Conservation (phyloP, 2,329 filamentous ascomycete species). For the Camptophora hylomeconis region DNA sequence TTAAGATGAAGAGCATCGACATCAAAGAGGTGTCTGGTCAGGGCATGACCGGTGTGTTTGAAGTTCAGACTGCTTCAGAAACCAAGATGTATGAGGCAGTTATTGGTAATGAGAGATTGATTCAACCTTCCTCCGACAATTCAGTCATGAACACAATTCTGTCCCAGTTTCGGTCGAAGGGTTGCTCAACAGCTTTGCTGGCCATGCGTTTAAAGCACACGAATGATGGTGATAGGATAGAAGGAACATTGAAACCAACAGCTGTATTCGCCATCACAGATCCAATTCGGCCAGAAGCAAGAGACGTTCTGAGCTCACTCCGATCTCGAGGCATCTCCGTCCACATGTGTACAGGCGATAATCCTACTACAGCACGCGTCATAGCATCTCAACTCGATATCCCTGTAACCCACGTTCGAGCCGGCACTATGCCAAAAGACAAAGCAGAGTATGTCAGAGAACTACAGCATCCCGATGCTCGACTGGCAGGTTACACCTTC, state of each 20-base stretch:
- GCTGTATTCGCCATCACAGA: slow-evolving; percentile 68
- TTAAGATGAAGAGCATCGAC: slow-evolving; percentile 22
- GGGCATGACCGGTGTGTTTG: slow-evolving; percentile 42
- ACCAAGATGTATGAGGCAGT: slow-evolving; percentile 31
- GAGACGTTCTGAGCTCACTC: slow-evolving; percentile 50
- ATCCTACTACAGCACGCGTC: slow-evolving; percentile 66
- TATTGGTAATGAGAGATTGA: slow-evolving; percentile 45
- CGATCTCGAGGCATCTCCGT: slow-evolving; percentile 50
- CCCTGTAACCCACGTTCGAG: slow-evolving; percentile 59
- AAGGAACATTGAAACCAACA: slow-evolving; percentile 33
- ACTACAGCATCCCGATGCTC: slow-evolving; percentile 24
- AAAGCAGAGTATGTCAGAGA: slow-evolving; percentile 42
- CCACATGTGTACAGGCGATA: slow-evolving; percentile 91
- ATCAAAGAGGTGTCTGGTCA: slow-evolving; percentile 44
- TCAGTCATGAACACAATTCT: slow-evolving; percentile 23
- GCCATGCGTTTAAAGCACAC: slow-evolving; percentile 21
- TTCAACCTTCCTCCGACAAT: slow-evolving; percentile 24
- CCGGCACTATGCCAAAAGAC: slow-evolving; percentile 71
- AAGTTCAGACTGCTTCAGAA: slow-evolving; percentile 17
- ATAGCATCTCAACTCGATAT: slow-evolving; percentile 70
- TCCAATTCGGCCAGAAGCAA: slow-evolving; percentile 62
- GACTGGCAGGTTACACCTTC: slow-evolving; percentile 25
- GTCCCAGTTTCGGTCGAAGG: slow-evolving; percentile 27
- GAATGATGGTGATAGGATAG: not conserved
- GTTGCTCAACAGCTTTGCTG: slow-evolving; percentile 33